These are phyloP conservation scores for Croton setiger DNA, from an alignment of 441 rosid species.

Conservation along the genomic window DNA sequence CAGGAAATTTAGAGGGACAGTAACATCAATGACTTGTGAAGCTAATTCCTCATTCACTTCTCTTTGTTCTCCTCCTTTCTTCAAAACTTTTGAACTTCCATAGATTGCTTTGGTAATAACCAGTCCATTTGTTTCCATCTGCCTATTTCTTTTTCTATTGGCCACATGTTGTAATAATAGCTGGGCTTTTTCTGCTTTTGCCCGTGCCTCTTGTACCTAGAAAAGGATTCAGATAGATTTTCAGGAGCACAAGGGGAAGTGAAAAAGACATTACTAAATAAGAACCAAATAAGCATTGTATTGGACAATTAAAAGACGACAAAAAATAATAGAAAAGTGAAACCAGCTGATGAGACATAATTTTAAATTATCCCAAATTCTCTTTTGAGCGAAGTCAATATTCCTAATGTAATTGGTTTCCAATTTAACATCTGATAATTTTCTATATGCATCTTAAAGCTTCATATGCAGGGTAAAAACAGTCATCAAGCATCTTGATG, in stretches of 20 bases:
- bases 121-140: slow-evolving; percentile 68
- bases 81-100: slow-evolving; percentile 61
- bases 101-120: slow-evolving; percentile 71
- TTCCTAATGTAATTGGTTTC: no score
- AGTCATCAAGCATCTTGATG: no score
- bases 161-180: slow-evolving; percentile 74
- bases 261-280: neutral
- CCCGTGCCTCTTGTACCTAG: slow-evolving; percentile 77
- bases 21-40: slow-evolving; percentile 73
- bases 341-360: no score
- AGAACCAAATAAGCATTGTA: no score
- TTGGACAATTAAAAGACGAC: no score
- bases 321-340: no score
- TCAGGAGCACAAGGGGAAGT: slow-evolving; percentile 5
- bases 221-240: slow-evolving; percentile 14
- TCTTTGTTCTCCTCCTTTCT: slow-evolving; percentile 39
- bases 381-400: neutral
- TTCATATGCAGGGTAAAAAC: neutral
- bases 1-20: slow-evolving; percentile 89
- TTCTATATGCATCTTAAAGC: neutral
- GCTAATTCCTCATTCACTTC: slow-evolving; percentile 35
- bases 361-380: no score
- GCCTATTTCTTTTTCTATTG: slow-evolving; percentile 71
- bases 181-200: slow-evolving; percentile 77
- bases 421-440: neutral